A percentile compares a stretch with the other conserved stretches of the same genome.
These are phyloP conservation scores for Phialophora verrucosa DNA, from an alignment of 2,329 filamentous ascomycete genomes.

Conservation along the genomic window DNA sequence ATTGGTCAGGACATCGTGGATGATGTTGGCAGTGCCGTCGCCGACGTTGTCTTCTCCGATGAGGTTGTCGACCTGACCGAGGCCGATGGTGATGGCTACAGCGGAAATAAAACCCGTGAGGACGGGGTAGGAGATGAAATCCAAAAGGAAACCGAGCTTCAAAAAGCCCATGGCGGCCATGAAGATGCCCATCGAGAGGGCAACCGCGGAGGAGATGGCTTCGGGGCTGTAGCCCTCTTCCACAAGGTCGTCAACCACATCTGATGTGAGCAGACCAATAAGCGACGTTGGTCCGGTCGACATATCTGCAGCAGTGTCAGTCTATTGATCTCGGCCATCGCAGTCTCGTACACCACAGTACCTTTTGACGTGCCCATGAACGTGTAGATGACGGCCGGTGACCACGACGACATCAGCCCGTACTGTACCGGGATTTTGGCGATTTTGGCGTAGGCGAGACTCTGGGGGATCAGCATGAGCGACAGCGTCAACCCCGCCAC, in stretches of 20 bases:
- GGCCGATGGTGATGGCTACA: constrained; percentile 68
- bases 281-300: constrained; percentile 69
- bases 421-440: constrained; percentile 66
- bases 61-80: constrained; percentile 68
- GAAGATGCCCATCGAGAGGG: constrained; percentile 68
- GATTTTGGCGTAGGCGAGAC: constrained; percentile 67
- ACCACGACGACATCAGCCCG: constrained; percentile 65
- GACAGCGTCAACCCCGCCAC: constrained; percentile 67
- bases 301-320: constrained; percentile 50
- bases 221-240: constrained; percentile 59
- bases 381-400: constrained; percentile 63
- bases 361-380: constrained; percentile 69
- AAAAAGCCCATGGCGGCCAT: constrained; percentile 64
- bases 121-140: constrained; percentile 69
- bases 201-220: constrained; percentile 65
- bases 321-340: neutral
- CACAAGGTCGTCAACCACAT: constrained; percentile 62
- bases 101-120: constrained; percentile 70
- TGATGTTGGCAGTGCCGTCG: constrained; percentile 61
- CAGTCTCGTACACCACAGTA: constrained; percentile 38
- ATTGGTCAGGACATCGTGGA: constrained; percentile 63
- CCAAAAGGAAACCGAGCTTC: constrained; percentile 68
- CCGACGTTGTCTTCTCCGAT: constrained; percentile 61
- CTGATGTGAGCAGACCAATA: constrained; percentile 66
- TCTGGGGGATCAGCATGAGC: constrained; percentile 66